These are phyloP conservation scores for Starmerella cellae DNA, from an alignment of 805 yeast species.

Conservation along the genomic window DNA sequence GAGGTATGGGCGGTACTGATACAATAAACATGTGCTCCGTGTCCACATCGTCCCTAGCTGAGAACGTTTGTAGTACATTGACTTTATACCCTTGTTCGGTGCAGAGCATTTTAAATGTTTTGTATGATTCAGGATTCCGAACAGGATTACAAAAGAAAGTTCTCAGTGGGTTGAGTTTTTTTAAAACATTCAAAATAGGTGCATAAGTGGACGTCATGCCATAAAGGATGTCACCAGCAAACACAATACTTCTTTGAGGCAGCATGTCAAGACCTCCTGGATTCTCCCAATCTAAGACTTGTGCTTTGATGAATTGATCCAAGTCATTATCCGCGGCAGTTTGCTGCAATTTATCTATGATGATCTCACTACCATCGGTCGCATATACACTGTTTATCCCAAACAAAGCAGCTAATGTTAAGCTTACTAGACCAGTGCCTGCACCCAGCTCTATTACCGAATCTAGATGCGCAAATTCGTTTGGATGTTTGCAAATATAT, in stretches of 20 bases:
- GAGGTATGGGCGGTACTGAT: slow-evolving; percentile 15
- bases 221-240: slow-evolving; percentile 18
- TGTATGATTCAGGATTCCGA: slow-evolving; percentile 10
- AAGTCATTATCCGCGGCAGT: background rate
- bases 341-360: slow-evolving; percentile 2
- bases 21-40: slow-evolving; percentile 13
- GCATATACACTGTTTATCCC: background rate
- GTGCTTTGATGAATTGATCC: background rate
- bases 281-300: slow-evolving; percentile 10
- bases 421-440: slow-evolving; percentile 19
- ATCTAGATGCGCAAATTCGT: background rate
- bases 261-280: slow-evolving; percentile 1
- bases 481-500: slow-evolving; percentile 2
- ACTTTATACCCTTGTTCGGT: background rate
- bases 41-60: slow-evolving; percentile 6
- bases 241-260: slow-evolving; percentile 5
- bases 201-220: slow-evolving; percentile 8
- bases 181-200: slow-evolving; percentile 4
- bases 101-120: slow-evolving; percentile 7
- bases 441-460: slow-evolving; percentile 14
- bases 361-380: slow-evolving; percentile 14
- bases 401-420: slow-evolving; percentile 10
- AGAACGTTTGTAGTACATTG: background rate
- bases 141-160: slow-evolving; percentile 13
- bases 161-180: slow-evolving; percentile 3